phyloP scores from a whole-genome alignment of 352 stramenopile genomes.

The Pythium rishiriense region DNA sequence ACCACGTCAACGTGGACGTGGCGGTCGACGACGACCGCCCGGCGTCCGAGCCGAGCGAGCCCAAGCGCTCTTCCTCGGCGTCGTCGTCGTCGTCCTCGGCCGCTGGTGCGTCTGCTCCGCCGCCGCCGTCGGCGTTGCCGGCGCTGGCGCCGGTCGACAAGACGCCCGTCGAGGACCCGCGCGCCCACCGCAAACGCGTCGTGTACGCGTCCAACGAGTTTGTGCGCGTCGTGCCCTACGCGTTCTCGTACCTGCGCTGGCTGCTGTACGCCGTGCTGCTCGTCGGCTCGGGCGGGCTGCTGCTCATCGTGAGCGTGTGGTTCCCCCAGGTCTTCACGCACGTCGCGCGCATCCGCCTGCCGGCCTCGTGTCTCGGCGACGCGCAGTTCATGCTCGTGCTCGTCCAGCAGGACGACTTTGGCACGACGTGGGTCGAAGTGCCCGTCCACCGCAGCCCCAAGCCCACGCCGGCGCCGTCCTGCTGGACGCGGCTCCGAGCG shows the following conservation, averaged over 20 bases:
- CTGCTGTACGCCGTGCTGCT: conserved; percentile 40
- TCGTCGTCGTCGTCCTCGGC: not conserved
- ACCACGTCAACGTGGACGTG: too few relatives aligned
- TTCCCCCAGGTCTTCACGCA: conserved; percentile 60
- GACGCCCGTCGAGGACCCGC: conserved; percentile 43
- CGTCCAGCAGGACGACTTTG: conserved; percentile 34
- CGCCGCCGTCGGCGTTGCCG: too few relatives aligned
- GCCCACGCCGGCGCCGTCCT: not conserved
- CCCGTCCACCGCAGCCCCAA: conserved; percentile 22
- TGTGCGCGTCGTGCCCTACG: conserved; percentile 39
- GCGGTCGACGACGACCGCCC: too few relatives aligned
- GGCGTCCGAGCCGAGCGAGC: too few relatives aligned
- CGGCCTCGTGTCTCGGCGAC: conserved; percentile 25
- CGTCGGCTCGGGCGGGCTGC: conserved; percentile 24
- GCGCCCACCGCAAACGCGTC: conserved; percentile 35
- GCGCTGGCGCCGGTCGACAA: not conserved
- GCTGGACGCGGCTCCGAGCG: not conserved
- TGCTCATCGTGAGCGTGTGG: conserved; percentile 44
- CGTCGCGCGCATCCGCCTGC: conserved; percentile 35
- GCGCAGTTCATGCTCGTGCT: conserved; percentile 53
- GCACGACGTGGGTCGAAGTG: conserved; percentile 46
- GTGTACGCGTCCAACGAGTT: conserved; percentile 49
- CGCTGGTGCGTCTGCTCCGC: too few relatives aligned
- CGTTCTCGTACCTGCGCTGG: conserved; percentile 33
- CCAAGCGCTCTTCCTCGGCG: not conserved